These are phyloP conservation scores for Gynochthodes officinalis DNA, from an alignment of 257 asterid genomes.

Conservation along the genomic window DNA sequence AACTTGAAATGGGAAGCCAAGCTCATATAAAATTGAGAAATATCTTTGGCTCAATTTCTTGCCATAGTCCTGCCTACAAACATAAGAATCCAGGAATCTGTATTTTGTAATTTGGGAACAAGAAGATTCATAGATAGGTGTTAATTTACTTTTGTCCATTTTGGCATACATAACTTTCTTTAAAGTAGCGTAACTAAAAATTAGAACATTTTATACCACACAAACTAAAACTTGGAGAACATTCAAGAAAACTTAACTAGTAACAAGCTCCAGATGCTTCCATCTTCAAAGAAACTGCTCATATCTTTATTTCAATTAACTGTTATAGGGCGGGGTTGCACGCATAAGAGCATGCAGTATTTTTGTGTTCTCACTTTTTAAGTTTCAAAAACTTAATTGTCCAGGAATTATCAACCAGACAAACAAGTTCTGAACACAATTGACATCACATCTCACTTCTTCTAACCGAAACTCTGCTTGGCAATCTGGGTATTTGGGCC, in stretches of 20 bases:
- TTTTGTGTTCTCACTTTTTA: neutral
- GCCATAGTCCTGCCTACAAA: neutral
- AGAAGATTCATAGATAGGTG: neutral
- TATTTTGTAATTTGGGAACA: neutral
- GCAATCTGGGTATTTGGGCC: too few relatives aligned
- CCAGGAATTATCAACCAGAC: neutral
- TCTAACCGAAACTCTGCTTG: too few relatives aligned
- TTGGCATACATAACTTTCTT: too few relatives aligned
- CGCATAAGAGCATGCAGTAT: neutral
- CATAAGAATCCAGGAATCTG: neutral
- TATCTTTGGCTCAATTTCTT: neutral
- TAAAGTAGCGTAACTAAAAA: too few relatives aligned
- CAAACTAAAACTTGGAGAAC: too few relatives aligned
- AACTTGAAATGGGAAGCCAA: neutral
- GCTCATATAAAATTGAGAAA: neutral
- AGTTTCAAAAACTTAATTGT: too few relatives aligned
- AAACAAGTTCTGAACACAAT: too few relatives aligned
- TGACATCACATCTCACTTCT: too few relatives aligned
- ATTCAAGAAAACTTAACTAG: neutral
- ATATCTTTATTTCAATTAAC: too few relatives aligned
- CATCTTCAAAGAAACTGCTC: neutral
- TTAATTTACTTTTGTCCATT: too few relatives aligned
- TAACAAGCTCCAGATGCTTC: neutral
- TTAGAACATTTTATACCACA: too few relatives aligned
- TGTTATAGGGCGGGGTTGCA: too few relatives aligned